These are phyloP conservation scores for Penicillium brevicompactum DNA, from an alignment of 2,329 filamentous ascomycete species.

Conservation along the genomic window DNA sequence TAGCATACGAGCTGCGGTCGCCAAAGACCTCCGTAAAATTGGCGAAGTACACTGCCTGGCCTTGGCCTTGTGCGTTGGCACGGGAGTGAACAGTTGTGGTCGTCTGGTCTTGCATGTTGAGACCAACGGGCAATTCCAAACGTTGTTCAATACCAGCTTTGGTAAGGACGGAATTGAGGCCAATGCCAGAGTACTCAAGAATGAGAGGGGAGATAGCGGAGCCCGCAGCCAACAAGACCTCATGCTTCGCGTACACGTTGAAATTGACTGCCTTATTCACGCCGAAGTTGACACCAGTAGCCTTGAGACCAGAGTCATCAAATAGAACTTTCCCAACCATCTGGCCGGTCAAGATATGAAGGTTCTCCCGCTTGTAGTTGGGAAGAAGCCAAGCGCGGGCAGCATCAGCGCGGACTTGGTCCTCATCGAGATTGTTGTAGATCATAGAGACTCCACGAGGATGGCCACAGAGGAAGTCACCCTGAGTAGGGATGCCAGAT, in stretches of 20 bases:
- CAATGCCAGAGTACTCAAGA: conserved; percentile 33
- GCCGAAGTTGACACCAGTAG: conserved; percentile 30
- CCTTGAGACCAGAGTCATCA: conserved; percentile 11
- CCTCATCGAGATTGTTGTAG: conserved; percentile 25
- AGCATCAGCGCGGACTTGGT: conserved; percentile 30
- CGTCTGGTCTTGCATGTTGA: conserved; percentile 35
- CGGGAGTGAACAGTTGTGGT: conserved; percentile 22
- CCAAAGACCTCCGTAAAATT: conserved; percentile 31
- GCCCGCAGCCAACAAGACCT: conserved; percentile 32
- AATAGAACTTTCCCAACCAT: conserved; percentile 28
- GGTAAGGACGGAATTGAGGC: conserved; percentile 20
- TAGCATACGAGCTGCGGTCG: conserved; percentile 16
- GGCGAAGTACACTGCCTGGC: conserved; percentile 31
- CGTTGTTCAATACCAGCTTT: conserved; percentile 18
- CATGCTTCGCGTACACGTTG: conserved; percentile 24
- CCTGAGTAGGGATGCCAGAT: conserved; percentile 16
- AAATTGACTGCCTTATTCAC: conserved; percentile 23
- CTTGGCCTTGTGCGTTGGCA: conserved; percentile 23
- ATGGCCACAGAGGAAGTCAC: conserved; percentile 27
- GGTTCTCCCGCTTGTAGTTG: conserved; percentile 21
- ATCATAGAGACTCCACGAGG: conserved; percentile 36
- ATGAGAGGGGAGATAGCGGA: conserved; percentile 30
- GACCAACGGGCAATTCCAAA: conserved; percentile 31
- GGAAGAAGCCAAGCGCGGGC: conserved; percentile 32
- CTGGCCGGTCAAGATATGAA: conserved; percentile 30